phyloP scores from a whole-genome alignment of 2,329 filamentous ascomycete species.

The Aspergillus sp. region DNA sequence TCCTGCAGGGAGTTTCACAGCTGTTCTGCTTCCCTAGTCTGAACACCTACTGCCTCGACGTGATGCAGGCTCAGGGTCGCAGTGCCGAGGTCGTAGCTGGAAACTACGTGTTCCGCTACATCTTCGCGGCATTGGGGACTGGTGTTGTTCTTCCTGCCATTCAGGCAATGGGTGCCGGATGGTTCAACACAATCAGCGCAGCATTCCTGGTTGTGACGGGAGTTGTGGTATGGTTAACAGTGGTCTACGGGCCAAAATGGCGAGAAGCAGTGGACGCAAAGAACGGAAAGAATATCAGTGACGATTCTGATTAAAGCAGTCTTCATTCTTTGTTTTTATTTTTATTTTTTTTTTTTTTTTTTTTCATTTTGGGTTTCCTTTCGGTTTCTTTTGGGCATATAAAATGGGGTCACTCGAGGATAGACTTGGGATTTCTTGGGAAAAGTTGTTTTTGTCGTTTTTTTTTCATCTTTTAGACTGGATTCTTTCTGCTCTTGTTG shows the following conservation, averaged over 20 bases:
- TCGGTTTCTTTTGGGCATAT: not conserved
- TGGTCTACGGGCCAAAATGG: slow-evolving; percentile 49
- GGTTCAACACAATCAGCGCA: slow-evolving; percentile 70
- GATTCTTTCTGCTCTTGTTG: too few species aligned
- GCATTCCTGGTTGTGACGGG: slow-evolving; percentile 50
- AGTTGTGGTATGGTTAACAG: slow-evolving; percentile 43
- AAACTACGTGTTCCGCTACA: slow-evolving; percentile 73
- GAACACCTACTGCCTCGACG: slow-evolving; percentile 78
- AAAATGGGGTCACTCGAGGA: not conserved
- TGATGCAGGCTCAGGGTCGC: slow-evolving; percentile 60
- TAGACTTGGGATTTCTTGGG: not conserved
- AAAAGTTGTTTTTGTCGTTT: too few species aligned
- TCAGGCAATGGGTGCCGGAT: slow-evolving; percentile 71
- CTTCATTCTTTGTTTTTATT: not conserved
- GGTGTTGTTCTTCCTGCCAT: slow-evolving; percentile 70
- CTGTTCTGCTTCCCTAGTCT: slow-evolving; percentile 70
- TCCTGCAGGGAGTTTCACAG: slow-evolving; percentile 68
- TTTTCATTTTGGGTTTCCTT: not conserved
- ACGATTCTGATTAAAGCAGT: slow-evolving; percentile 10
- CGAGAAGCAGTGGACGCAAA: slow-evolving; percentile 50
- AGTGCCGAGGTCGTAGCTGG: slow-evolving; percentile 72
- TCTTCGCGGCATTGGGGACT: slow-evolving; percentile 67
- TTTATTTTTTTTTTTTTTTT: not conserved
- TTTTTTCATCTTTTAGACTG: too few species aligned
- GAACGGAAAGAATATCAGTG: slow-evolving; percentile 31